These are phyloP conservation scores for Nemania bipapillata DNA, from an alignment of 2,329 filamentous ascomycete genomes.

Conservation along the genomic window DNA sequence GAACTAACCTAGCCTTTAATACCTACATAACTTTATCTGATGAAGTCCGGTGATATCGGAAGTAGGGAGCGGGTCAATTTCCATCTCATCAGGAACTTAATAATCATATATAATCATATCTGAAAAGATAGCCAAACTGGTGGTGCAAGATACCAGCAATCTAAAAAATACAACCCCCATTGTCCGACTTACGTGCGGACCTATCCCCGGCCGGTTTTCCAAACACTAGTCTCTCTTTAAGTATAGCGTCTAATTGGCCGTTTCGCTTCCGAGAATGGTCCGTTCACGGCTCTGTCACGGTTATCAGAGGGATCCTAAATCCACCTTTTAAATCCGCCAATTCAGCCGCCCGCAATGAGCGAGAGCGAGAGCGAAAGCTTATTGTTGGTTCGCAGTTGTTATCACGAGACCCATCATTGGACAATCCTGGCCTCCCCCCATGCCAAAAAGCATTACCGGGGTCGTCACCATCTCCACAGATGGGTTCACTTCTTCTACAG, in stretches of 20 bases:
- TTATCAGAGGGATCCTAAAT: background rate
- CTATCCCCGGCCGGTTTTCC: no score
- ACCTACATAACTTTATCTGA: no score
- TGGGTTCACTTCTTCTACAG: background rate
- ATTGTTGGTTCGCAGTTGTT: background rate
- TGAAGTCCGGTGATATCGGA: no score
- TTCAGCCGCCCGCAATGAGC: background rate
- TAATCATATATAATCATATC: no score
- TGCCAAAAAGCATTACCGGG: background rate
- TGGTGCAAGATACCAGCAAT: no score
- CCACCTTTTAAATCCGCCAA: constrained; percentile 29
- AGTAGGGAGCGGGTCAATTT: no score
- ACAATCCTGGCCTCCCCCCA: background rate
- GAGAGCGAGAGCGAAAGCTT: constrained; percentile 1
- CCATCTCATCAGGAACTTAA: no score
- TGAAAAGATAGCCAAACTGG: no score
- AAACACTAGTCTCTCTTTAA: background rate
- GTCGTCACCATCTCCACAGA: constrained; percentile 13
- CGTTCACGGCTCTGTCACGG: constrained; percentile 6
- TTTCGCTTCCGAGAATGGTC: constrained; percentile 33
- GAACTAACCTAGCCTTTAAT: constrained; percentile 14
- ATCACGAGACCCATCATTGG: constrained; percentile 21
- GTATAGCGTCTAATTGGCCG: constrained; percentile 16
- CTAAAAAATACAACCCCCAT: no score
- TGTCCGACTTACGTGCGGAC: no score